Conservation (phyloP, 2,329 filamentous ascomycete species). For the Aspergillus aculeatinus region DNA sequence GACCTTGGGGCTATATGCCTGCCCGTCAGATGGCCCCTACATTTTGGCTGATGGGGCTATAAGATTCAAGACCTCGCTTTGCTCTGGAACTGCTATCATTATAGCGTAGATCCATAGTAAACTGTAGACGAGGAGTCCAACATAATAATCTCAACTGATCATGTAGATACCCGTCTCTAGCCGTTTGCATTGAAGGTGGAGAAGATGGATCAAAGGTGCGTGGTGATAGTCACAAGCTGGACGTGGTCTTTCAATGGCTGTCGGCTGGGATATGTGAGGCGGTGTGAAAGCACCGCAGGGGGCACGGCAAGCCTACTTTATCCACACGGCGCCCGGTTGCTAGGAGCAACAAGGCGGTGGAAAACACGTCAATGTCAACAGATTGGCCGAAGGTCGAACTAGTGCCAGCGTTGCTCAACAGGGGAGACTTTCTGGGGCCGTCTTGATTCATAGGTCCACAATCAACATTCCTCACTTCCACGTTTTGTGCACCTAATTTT, state of each 20-base stretch:
- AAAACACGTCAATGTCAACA: constrained; percentile 30
- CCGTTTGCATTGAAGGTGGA: background rate
- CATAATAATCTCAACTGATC: background rate
- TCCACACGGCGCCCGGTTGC: constrained; percentile 29
- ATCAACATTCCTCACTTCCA: constrained; percentile 27
- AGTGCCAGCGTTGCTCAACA: constrained; percentile 16
- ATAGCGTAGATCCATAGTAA: no score
- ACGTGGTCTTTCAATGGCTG: background rate
- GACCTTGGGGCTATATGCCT: no score
- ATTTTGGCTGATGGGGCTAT: no score
- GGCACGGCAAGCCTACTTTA: constrained; percentile 3
- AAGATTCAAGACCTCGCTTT: background rate
- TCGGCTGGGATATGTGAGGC: background rate
- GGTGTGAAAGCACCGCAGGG: background rate
- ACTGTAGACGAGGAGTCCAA: background rate
- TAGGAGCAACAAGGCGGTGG: constrained; percentile 32
- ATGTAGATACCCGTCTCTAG: background rate
- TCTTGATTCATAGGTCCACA: constrained; percentile 27
- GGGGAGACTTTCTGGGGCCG: constrained; percentile 15
- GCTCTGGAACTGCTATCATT: no score
- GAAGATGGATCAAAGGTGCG: background rate
- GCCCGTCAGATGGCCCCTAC: no score
- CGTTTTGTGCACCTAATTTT: constrained; percentile 11
- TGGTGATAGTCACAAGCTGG: background rate
- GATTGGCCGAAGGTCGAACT: constrained; percentile 16